Base-by-base conservation (phyloP, 345 rosid genomes). In the Raphanus raphanistrum region DNA sequence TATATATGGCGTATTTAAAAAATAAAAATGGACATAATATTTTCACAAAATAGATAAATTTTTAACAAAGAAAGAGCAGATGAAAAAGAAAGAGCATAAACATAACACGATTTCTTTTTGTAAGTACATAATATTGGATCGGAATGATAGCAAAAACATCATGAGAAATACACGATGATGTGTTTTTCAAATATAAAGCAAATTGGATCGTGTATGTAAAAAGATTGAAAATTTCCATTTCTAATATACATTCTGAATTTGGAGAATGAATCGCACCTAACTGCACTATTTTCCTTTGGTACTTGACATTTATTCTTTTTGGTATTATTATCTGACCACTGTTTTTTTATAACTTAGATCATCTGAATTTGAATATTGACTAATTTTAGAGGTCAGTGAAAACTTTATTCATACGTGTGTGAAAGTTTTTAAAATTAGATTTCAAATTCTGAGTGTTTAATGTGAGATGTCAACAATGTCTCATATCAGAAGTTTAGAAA, bases 221-320 rank as follows among this genome's bases (percentile, higher is more conserved):
- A 43, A 6, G 2, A 33, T 8, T 4, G 5, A 52, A 32, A 35
- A 17, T 52, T 59, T 9, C 11, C 4, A 58, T 45, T 58, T 35
- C 17, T 71, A 21, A 38, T 48, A 48, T 48, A 48, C 15, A n/a
- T 48, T n/a, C n/a, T 48, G 55, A 48, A 48, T n/a, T 38, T 68
- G 60, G 60, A 68, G 65, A 36, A 73, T 79, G 71, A 79, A 74
- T 41, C 74, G 75, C 59, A 74, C 71, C 79, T 73, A 73, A 61
- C 65, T 52, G 59, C 78, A 79, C 48, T 73, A 41, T 33, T 35
- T 76, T 72, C 55, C 68, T 4, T 68, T 31, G 67, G 2, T 26
- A 58, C 50, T 79, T 72, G 45, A 4, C 60, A 52, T 35, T 72
- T 41, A 9, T 2, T 41, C 4, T 60, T 2, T 72, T 25, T 68